phyloP scores from a whole-genome alignment of 2,329 filamentous ascomycete genomes.

The Grosmannia penicillata region DNA sequence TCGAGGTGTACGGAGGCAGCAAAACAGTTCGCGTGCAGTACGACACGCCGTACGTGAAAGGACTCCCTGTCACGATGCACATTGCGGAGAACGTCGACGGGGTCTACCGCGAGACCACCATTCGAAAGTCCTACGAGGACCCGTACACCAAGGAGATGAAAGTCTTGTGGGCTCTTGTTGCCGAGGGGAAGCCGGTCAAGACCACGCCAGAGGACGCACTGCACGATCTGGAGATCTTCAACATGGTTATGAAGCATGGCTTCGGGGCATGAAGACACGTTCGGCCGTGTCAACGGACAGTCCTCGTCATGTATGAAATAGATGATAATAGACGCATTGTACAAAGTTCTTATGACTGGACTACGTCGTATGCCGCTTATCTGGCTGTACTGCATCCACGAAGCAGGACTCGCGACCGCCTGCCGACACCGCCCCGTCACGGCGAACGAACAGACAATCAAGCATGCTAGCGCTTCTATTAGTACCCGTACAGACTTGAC shows the following conservation, averaged over 20 bases:
- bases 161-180: not conserved
- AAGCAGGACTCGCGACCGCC: too few relatives aligned
- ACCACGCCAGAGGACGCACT: not conserved
- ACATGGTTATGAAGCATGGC: not conserved
- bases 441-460: too few relatives aligned
- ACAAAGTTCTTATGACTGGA: too few relatives aligned
- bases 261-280: not conserved
- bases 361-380: too few relatives aligned
- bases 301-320: too few relatives aligned
- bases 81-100: conserved; percentile 23
- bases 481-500: too few relatives aligned
- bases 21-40: conserved; percentile 41
- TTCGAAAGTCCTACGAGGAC: conserved; percentile 30
- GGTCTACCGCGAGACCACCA: conserved; percentile 21
- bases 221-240: not conserved
- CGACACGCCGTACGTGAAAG: conserved; percentile 44
- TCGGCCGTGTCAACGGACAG: too few relatives aligned
- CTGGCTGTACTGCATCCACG: too few relatives aligned
- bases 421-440: too few relatives aligned
- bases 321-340: too few relatives aligned
- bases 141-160: conserved; percentile 22
- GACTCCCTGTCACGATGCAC: conserved; percentile 31
- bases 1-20: conserved; percentile 34
- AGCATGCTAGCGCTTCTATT: too few relatives aligned
- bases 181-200: not conserved